Conservation (phyloP, 2,329 filamentous ascomycete species). For the Metarhizium sp. region DNA sequence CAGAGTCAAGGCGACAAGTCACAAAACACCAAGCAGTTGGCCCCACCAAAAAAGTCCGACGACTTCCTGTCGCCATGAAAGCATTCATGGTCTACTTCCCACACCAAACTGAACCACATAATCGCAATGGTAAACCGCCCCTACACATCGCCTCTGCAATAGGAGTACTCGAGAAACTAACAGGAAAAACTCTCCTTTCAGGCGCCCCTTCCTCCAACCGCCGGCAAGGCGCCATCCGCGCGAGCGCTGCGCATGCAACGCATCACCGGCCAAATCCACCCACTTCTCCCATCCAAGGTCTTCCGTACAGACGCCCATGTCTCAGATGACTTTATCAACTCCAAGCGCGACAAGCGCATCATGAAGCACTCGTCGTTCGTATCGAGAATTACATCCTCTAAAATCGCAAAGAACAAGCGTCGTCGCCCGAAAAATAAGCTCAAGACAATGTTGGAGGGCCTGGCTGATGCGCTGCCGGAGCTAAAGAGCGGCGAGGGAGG, state of each 20-base stretch:
- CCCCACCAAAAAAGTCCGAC: background rate
- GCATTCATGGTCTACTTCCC: too few relatives aligned
- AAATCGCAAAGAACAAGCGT: conserved; percentile 15
- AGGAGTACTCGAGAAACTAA: background rate
- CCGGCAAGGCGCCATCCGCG: conserved; percentile 44
- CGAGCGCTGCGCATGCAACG: conserved; percentile 46
- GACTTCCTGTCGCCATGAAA: too few relatives aligned
- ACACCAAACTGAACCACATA: background rate
- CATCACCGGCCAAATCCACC: conserved; percentile 37
- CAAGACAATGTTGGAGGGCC: conserved; percentile 60
- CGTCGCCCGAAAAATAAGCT: conserved; percentile 67
- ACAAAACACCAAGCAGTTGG: background rate
- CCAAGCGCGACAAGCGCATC: conserved; percentile 73
- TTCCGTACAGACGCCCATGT: conserved; percentile 42
- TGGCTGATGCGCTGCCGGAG: conserved; percentile 74
- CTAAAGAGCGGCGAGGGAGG: conserved; percentile 37
- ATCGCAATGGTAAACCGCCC: background rate
- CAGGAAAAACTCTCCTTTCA: conserved; percentile 1
- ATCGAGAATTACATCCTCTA: conserved; percentile 60
- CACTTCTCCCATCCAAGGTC: conserved; percentile 40
- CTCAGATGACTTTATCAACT: conserved; percentile 52
- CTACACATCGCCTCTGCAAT: background rate
- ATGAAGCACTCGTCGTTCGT: conserved; percentile 78
- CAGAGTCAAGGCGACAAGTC: background rate
- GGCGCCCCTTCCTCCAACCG: conserved; percentile 25